Conservation (phyloP, 129 eudicot genomes). For the Oenanthe sinensis region DNA sequence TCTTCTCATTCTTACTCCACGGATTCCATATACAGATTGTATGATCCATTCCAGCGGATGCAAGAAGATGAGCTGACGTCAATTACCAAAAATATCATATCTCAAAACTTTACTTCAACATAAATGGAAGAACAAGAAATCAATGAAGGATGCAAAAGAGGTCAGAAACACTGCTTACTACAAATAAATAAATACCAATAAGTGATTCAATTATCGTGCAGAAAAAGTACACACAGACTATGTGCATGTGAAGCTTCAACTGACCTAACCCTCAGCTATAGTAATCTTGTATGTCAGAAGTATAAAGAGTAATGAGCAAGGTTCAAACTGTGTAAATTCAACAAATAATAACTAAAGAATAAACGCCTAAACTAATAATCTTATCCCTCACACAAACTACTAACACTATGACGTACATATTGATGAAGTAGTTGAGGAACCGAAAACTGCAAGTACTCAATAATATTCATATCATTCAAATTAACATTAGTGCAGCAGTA, state of each 20-base stretch:
- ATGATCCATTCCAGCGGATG: conserved; percentile 93
- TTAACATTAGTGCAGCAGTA: background rate
- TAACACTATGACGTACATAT: background rate
- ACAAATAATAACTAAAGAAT: background rate
- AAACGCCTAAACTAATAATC: background rate
- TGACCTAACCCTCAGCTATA: background rate
- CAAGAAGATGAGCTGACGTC: conserved; percentile 86
- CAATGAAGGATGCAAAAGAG: background rate
- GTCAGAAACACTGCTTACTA: background rate
- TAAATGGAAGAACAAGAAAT: background rate
- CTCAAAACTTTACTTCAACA: background rate
- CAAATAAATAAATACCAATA: background rate
- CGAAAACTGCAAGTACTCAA: background rate
- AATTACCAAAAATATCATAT: background rate
- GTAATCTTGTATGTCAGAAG: background rate
- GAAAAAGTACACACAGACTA: background rate
- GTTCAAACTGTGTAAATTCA: background rate
- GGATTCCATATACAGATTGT: conserved; percentile 76
- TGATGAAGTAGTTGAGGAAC: background rate
- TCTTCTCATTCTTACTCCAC: conserved; percentile 57
- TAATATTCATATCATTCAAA: background rate
- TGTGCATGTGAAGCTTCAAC: background rate
- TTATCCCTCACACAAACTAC: background rate
- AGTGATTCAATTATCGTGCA: background rate
- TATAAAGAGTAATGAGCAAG: background rate